These are phyloP conservation scores for Larix kaempferi DNA, from an alignment of 75 land plant species.

Conservation along the genomic window DNA sequence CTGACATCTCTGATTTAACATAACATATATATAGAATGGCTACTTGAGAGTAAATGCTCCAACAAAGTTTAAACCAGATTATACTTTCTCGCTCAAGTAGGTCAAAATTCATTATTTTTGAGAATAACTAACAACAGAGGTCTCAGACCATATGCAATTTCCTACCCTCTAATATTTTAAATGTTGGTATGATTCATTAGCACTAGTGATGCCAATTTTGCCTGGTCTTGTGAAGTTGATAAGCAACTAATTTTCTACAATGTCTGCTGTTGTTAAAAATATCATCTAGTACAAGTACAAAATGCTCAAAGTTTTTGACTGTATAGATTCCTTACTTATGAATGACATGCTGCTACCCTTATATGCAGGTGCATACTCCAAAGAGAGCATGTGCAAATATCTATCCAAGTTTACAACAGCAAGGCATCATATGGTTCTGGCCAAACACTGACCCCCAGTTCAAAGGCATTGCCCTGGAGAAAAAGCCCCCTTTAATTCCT, in stretches of 20 bases:
- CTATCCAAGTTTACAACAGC: slow-evolving; percentile 67
- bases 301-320: too few relatives aligned
- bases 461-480: slow-evolving; percentile 38
- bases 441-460: slow-evolving; percentile 38
- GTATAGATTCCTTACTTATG: background rate
- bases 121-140: background rate
- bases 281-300: background rate
- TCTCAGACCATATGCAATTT: background rate
- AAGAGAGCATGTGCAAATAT: slow-evolving; percentile 61
- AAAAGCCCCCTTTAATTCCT: slow-evolving; percentile 51
- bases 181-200: background rate
- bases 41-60: too few relatives aligned
- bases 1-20: too few relatives aligned
- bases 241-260: background rate
- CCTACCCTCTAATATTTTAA: background rate
- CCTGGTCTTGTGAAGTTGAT: background rate
- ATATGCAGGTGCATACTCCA: slow-evolving; percentile 52
- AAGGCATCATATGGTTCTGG: slow-evolving; percentile 84
- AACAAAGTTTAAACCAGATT: too few relatives aligned
- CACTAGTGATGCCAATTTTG: background rate
- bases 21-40: too few relatives aligned
- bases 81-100: too few relatives aligned
- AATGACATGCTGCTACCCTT: background rate
- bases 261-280: background rate
- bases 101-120: too few relatives aligned